Evolutionary conservation across 371 early-diverging fungal genomes (phyloP), one percentile per base, ranked within the genome.

Genomic region (Mucor indicus): DNA sequence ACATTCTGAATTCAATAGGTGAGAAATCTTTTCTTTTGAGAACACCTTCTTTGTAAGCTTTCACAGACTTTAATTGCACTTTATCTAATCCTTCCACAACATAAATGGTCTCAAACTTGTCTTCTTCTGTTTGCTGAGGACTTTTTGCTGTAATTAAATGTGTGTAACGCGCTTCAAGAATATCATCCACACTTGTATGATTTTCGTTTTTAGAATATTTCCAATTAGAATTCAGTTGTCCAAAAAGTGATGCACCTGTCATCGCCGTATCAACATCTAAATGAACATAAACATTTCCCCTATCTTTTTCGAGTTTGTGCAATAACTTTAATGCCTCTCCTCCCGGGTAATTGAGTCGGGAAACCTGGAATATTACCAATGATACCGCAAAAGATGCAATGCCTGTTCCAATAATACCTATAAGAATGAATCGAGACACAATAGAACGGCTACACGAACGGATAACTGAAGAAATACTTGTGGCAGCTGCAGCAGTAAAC

Each of bases 261-360:
- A 90, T 91, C n/a, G 92, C 90, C 0, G 92, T 76, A 23, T 69
- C 79, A 3, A 73, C 73, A 66, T 93, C 96, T 42, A 95, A 76
- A 66, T 96, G 97, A 3, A 93, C 81, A 9, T 52, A 38, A 39
- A 66, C 68, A 8, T 12, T 6, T 29, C 30, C 30, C 3, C 48
- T 32, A 4, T 47, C 32, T 12, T 60, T 45, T 19, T 72, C 79
- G 6, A 83, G 57, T 3, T 53, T 37, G 61, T 94, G 91, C 12
- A 91, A 61, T 25, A 57, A 54, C 10, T 55, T 55, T 37, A 96
- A 57, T 0, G 95, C 94, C 1, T 79, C 62, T 2, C 93, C 97
- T 1, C 95, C 97, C 8, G 96, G 96, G 47, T 96, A 96, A 67
- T 96, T 96, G 4, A 61, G 55, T 9, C 75, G 63, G 11, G 93